These are phyloP conservation scores for Chaetomium sp. DNA, from an alignment of 2,329 filamentous ascomycete genomes.

Conservation along the genomic window DNA sequence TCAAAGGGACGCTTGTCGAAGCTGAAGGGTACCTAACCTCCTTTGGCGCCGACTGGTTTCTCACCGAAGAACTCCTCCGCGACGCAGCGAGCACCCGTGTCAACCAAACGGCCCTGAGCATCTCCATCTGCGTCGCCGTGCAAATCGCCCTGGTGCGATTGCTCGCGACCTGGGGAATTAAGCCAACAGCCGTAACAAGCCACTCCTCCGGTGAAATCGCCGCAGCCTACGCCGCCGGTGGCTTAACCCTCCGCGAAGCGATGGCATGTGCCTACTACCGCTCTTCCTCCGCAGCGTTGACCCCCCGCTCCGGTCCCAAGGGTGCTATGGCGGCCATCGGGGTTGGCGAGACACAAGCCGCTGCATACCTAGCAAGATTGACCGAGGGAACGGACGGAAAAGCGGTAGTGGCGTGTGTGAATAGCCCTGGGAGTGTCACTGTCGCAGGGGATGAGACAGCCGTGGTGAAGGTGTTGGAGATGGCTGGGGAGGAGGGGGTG, in stretches of 20 bases:
- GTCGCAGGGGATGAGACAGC: not conserved
- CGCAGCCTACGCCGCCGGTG: not conserved
- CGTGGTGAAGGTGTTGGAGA: not conserved
- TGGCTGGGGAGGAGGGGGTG: not conserved
- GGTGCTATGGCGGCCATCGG: slow-evolving; percentile 3
- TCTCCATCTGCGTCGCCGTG: not conserved
- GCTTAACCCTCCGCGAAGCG: not conserved
- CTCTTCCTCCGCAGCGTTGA: not conserved
- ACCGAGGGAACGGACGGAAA: not conserved
- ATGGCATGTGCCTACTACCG: not conserved
- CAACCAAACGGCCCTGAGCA: not conserved
- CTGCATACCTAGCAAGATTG: not conserved
- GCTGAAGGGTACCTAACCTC: too few relatives aligned
- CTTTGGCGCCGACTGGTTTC: not conserved
- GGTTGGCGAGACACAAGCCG: not conserved
- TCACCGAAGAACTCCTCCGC: not conserved
- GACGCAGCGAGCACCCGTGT: not conserved
- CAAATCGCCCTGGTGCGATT: not conserved
- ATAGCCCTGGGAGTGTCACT: slow-evolving; percentile 2
- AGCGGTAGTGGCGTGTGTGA: not conserved
- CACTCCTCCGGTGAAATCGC: not conserved
- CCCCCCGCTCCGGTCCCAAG: not conserved
- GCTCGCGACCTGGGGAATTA: not conserved
- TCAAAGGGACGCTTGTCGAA: too few relatives aligned
- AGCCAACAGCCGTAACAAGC: not conserved